Base-by-base conservation (phyloP, 352 stramenopile species). In the Pythium aristosporum region DNA sequence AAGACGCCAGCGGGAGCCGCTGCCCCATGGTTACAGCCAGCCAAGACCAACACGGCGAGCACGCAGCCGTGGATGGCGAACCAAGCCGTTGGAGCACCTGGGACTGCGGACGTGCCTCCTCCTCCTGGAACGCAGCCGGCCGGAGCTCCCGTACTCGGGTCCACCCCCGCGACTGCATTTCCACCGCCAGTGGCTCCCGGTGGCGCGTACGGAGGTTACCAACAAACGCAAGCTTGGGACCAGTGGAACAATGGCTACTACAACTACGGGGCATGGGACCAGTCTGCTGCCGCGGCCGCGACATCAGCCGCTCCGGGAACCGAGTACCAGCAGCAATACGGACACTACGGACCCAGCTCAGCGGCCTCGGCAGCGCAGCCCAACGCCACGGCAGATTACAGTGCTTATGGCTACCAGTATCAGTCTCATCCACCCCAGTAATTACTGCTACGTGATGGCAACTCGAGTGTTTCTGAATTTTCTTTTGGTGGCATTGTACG, bases 21-120 rank as follows among this genome's bases (percentile, higher is more conserved):
- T 37, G 85, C 85, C 9, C 85, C 85, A 18, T 94, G 85, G 83
- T 63, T 94, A 25, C 80, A 92, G 60, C 79, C 82, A 18, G 57
- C 61, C 1, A 92, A 89, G 61, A 68, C 76, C 13, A 71, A 68
- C 18, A 72, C 69, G 15, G 63, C 54, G 9, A 65, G 56, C 21
- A 67, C 74, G 11, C 80, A 90, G 55, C 79, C 82, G 53, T 93
- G 84, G 82, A 87, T 88, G 78, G 12, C 23, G 25, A 82, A 80
- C 16, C 79, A 89, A 57, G 67, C 72, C 0, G 66, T 66, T 3
- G 76, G 76, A 7, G 76, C 76, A 12, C 76, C 76, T 7, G 77
- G 77, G 1, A 82, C 73, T 2, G 36, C 54, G 12, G 68, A 73
- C 5, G 73, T 62, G 13, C 57, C 63, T 46, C 47, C 71, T 42